Base-by-base conservation (phyloP, 1,139 yeast genomes). In the Candida sp. region DNA sequence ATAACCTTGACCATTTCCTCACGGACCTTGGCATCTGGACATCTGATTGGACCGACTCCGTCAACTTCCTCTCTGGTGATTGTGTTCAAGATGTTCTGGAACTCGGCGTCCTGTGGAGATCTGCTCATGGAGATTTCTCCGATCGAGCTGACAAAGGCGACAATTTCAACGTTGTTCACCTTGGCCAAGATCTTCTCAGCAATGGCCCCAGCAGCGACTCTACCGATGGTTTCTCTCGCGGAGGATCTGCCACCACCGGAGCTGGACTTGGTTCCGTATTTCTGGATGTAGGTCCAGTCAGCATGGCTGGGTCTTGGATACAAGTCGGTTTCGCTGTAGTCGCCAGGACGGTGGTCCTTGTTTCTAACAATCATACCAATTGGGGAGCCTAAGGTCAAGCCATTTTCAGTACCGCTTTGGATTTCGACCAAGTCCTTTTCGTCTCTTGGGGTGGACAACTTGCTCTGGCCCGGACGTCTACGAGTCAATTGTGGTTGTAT, bases 231-330 rank as follows among this genome's bases (percentile, higher is more conserved):
- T 72, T 94, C 99, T 72, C 99, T 85, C 9, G 99, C 99, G 42
- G 96, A 86, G 25, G 98, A 89, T 67, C 99, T 85, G 56, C 99
- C 99, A 63, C 99, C 99, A 49, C 99, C 99, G 44, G 96, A 88
- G 6, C 96, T 83, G 8, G 98, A 96, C 74, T 94, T 93, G 63
- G 85, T 80, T 37, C 98, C 97, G 73, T 94, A 94, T 72, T 94
- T 94, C 59, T 83, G 80, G 63, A 90, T 80, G 72, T 94, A 94
- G 26, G 99, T 94, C 81, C 82, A 92, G 72, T 94, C 99, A 12
- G 99, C 99, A 72, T 94, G 99, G 43, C 97, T 90, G 27, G 99
- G 99, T 70, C 99, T 85, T 58, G 99, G 99, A 77, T 87, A 94
- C 58, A 88, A 80, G 67, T 93, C 98, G 69, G 96, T 93, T 65